phyloP scores from a whole-genome alignment of 2,329 filamentous ascomycete genomes.

The Metarhizium humberi region DNA sequence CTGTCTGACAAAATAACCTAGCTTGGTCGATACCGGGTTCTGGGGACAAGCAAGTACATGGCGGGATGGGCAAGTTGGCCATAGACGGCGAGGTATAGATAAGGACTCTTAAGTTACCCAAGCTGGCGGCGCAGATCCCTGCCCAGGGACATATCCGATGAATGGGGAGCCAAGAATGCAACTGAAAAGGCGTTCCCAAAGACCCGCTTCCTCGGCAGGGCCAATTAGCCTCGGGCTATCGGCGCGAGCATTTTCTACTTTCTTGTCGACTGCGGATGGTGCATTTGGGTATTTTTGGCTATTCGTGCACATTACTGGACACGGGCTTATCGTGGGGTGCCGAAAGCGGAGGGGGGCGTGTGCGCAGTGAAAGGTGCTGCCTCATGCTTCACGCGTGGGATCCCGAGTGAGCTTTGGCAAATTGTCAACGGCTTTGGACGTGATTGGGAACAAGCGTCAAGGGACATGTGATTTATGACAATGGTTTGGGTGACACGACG shows the following conservation, averaged over 20 bases:
- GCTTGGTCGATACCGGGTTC: too few relatives aligned
- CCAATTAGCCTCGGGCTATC: background rate
- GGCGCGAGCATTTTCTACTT: background rate
- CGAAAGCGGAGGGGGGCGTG: background rate
- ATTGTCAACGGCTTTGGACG: background rate
- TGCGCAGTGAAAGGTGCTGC: too few relatives aligned
- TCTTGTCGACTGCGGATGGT: too few relatives aligned
- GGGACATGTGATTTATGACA: too few relatives aligned
- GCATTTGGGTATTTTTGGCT: too few relatives aligned
- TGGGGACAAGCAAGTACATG: background rate
- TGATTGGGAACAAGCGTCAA: background rate
- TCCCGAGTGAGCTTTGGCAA: background rate
- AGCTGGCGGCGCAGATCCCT: slow-evolving; percentile 5
- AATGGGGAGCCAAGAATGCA: background rate
- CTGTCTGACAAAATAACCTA: background rate
- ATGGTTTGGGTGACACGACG: too few relatives aligned
- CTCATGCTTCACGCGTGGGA: background rate
- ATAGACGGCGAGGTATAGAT: background rate
- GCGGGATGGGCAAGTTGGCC: background rate
- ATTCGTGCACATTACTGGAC: background rate
- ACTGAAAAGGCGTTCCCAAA: too few relatives aligned
- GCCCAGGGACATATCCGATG: background rate
- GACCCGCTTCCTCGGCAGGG: background rate
- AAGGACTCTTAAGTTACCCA: background rate
- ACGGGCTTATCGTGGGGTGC: background rate